Conservation (phyloP, 2,329 filamentous ascomycete genomes). For the Fusarium buharicum region DNA sequence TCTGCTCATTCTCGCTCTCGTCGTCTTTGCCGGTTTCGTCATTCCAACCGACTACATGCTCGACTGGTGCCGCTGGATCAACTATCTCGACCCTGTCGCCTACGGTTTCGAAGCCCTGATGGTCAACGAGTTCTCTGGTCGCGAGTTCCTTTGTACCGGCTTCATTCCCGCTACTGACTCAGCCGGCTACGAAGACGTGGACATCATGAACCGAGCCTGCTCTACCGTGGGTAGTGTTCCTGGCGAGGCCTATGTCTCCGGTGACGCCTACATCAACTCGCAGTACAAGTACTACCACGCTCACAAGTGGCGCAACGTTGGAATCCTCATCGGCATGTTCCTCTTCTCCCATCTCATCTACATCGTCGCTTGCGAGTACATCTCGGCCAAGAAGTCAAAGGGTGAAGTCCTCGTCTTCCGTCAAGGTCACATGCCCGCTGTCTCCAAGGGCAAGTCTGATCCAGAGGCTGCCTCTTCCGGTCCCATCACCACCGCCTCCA, state of each 20-base stretch:
- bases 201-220: constrained; percentile 55
- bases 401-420: constrained; percentile 70
- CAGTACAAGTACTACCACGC: constrained; percentile 59
- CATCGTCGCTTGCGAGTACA: constrained; percentile 61
- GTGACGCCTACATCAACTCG: constrained; percentile 58
- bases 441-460: constrained; percentile 34
- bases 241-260: constrained; percentile 57
- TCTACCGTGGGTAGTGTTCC: constrained; percentile 58
- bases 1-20: constrained; percentile 50
- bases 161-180: constrained; percentile 44
- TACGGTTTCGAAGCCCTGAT: constrained; percentile 75
- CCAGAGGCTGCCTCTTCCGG: constrained; percentile 35
- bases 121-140: constrained; percentile 70
- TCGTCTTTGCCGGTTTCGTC: constrained; percentile 62
- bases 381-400: constrained; percentile 64
- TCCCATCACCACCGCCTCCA: constrained; percentile 37
- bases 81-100: constrained; percentile 71
- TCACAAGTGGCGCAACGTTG: constrained; percentile 67
- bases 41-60: constrained; percentile 61
- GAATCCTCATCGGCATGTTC: constrained; percentile 64
- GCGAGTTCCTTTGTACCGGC: constrained; percentile 41
- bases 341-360: constrained; percentile 61
- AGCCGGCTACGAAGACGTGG: constrained; percentile 46
- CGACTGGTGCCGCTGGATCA: constrained; percentile 75
- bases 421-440: constrained; percentile 50